Evolutionary conservation across 805 yeast genomes (phyloP).

Genomic region (Saccharomycopsis schoenii): DNA sequence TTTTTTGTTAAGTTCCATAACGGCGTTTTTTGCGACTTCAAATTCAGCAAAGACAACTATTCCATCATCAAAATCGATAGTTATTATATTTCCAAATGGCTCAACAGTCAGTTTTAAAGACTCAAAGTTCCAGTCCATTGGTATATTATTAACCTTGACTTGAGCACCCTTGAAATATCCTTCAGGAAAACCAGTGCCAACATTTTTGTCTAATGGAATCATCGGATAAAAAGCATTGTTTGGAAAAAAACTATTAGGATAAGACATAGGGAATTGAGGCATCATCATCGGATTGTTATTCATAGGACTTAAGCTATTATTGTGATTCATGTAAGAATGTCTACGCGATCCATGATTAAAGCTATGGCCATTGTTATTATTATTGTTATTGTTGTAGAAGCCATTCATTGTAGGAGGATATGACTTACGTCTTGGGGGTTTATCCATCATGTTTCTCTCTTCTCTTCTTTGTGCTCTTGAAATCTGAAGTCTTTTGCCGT

Average conservation of each 20-base stretch:
- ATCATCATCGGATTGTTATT: background rate
- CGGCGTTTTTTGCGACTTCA: background rate
- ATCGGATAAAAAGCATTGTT: background rate
- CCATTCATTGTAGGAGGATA: background rate
- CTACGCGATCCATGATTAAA: background rate
- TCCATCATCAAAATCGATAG: background rate
- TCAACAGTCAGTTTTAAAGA: background rate
- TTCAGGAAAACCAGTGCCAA: background rate
- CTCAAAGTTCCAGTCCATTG: background rate
- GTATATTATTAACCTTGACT: background rate
- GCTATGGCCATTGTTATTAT: background rate
- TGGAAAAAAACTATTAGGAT: background rate
- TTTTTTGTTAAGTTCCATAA: background rate
- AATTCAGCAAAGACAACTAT: background rate
- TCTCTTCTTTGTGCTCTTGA: slow-evolving; percentile 38
- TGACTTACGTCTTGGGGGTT: background rate
- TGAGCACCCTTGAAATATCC: background rate
- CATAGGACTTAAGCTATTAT: background rate
- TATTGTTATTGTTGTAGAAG: slow-evolving; percentile 1
- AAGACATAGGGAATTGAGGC: background rate
- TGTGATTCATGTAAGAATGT: background rate
- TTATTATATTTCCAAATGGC: background rate
- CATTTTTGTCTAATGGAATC: background rate
- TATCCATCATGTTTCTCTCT: slow-evolving; percentile 21
- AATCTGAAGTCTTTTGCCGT: slow-evolving; percentile 29